phyloP scores from a whole-genome alignment of 2,329 filamentous ascomycete species.

The Fusarium nelsonii region DNA sequence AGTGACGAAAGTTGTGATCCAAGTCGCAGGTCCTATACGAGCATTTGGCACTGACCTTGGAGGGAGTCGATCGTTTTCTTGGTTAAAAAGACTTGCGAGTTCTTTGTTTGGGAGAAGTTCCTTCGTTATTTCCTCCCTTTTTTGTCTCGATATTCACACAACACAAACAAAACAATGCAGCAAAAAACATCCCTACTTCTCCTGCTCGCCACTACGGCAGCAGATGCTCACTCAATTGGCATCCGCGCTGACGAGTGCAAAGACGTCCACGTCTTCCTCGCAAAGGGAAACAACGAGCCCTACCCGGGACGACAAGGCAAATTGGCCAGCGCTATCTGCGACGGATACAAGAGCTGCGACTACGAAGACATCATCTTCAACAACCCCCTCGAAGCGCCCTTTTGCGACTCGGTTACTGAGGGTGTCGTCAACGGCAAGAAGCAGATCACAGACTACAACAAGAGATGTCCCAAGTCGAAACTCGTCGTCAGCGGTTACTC shows the following conservation, averaged over 20 bases:
- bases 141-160: neutral
- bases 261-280: conserved; percentile 25
- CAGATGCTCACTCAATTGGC: conserved; percentile 2
- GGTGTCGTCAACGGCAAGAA: conserved; percentile 24
- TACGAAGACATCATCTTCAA: conserved; percentile 25
- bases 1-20: conserved; percentile 6
- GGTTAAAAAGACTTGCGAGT: neutral
- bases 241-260: conserved; percentile 13
- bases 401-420: conserved; percentile 19
- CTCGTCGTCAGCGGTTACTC: conserved; percentile 27
- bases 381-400: conserved; percentile 13
- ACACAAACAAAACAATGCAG: conserved; percentile 9
- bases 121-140: neutral
- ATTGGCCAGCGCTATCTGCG: conserved; percentile 9
- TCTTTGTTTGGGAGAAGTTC: neutral
- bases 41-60: neutral
- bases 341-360: conserved; percentile 20
- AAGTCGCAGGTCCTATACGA: neutral
- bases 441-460: conserved; percentile 27
- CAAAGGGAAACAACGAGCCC: conserved; percentile 25
- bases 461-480: conserved; percentile 16
- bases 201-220: neutral
- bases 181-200: conserved; percentile 1
- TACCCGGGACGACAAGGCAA: conserved; percentile 25
- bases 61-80: neutral